Base-by-base conservation (phyloP, 257 asterid species). In the Coffea canephora region DNA sequence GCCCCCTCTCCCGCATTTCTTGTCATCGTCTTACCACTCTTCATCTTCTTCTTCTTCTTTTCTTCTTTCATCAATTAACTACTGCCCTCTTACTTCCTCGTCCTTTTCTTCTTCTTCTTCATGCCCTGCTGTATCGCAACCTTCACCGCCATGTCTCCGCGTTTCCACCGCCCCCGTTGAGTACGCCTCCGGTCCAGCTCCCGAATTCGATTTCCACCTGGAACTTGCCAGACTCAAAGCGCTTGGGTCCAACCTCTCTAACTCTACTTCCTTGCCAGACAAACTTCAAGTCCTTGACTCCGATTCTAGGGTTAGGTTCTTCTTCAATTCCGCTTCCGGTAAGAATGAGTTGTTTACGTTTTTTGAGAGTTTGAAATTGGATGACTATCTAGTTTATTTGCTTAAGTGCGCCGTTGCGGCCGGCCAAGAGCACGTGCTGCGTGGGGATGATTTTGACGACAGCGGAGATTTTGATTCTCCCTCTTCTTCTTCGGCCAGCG, bases 321-420 rank as follows among this genome's bases (percentile, higher is more conserved):
- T 90, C 71, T 89, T 89, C 52, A 76, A 76, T 66, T 13, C 11
- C 15, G 82, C 16, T 54, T 23, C 90, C 52, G 68, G 84, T 81
- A 79, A 88, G 78, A 79, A 46, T 67, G 80, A 57, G 48, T 95
- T 93, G 39, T 75, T 74, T 21, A 80, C 84, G 85, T 83, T 84
- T 66, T 75, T 88, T 65, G 86, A 80, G 57, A 85, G 82, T 75
- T 79, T 82, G 86, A 83, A 86, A 77, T 89, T 93, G 87, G 93
- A 87, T 79, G 86, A 89, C 25, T 80, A 85, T 79, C 92, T 88
- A 27, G 25, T 88, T 81, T 94, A 86, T 85, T 84, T 96, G 91
- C 87, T 96, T 77, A 96, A 94, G 85, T 94, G 97, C 76, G 86
- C 91, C 72, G 95, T 90, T 81, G 97, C 93, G 48, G 94, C 97